Evolutionary conservation across 2,329 filamentous ascomycete species (phyloP), one percentile per base, ranked within the genome.

Genomic region (Ceratocystis alfenasii): DNA sequence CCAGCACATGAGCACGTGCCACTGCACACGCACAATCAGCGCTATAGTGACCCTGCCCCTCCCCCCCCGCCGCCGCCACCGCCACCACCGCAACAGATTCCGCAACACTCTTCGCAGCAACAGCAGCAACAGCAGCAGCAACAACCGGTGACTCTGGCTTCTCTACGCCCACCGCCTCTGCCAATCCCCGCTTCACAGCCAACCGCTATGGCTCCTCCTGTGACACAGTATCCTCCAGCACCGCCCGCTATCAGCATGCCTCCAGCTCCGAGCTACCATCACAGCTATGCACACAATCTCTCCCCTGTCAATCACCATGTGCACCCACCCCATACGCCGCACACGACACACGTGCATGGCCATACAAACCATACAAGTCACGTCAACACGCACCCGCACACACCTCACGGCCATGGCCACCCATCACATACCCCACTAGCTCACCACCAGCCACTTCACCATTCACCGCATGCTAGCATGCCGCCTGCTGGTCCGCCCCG

Each of bases 231-330:
- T 59, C 33, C 63, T n/a, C 63, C 53, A 5, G 28, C 59, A 20
- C 46, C 77, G 69, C 75, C 72, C 5, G 76, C 74, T 67, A 71
- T 69, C 67, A 77, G 75, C 64, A 74, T 74, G 17, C 73, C 65
- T 6, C 72, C 74, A 5, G 72, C 74, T 4, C 71, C 74, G 17
- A 59, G 50, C 44, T 63, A 64, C 44, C 63, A 65, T 55, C 64
- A 68, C 36, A 45, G 60, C 25, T 61, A 28, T 4, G 30, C 59
- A 33, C 60, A 53, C 10, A 44, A 64, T 7, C 60, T 64, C 8
- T 45, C 66, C 36, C 50, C 65, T 41, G 33, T 64, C 2, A 50
- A 64, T 25, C 64, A 65, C 25, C 63, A 66, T 28, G n/a, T 36
- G 45, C 62, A 65, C 25, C 66, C 57, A 2, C 71, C 62, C 1